Base-by-base conservation (phyloP, 2,329 filamentous ascomycete genomes). In the Malbranchea cinnamomea region DNA sequence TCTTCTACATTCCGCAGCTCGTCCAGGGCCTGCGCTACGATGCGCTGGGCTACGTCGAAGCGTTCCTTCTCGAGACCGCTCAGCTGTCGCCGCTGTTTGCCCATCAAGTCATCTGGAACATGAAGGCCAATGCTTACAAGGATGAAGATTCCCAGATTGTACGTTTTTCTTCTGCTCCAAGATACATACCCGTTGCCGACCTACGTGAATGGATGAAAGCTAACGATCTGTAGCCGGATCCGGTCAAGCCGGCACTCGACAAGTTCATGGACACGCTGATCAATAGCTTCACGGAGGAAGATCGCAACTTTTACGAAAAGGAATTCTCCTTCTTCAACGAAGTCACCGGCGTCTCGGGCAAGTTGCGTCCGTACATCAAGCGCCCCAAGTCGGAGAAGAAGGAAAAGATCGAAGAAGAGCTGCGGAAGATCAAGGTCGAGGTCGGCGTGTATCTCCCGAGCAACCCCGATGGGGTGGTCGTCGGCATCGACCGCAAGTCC, bases 61-160 rank as follows among this genome's bases (percentile, higher is more conserved):
- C 87, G 25, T 98, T 94, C 49, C 95, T 98, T 32, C 67, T 95
- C 10, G 89, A 99, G 58, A 94, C 91, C 1, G 89, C 85, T 1
- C 87, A 91, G 45, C 85, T 93, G 48, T 95, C 89, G n/a, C 89
- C 95, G 53, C 62, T 95, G 6, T 98, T 98, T 54, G 87, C 91
- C 2, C 91, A 99, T 53, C 89, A 99, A 47, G 95, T 98, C 42
- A 98, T 99, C 49, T 99, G 91, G 89, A 99, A 98, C 52, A 98
- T 99, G 78, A 98, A 95, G 53, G 89, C 89, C 18, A 99, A 98
- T 53, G 81, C 85, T 1, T 98, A 81, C 66, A 98, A 94, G 53
- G 91, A 98, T 41, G 87, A 98, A 45, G 83, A 94, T 42, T 85
- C 78, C 9, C 73, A 78, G 44, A 71, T 92, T 39, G 76, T 81